phyloP scores from a whole-genome alignment of 441 rosid species.

The Corymbia citriodora region DNA sequence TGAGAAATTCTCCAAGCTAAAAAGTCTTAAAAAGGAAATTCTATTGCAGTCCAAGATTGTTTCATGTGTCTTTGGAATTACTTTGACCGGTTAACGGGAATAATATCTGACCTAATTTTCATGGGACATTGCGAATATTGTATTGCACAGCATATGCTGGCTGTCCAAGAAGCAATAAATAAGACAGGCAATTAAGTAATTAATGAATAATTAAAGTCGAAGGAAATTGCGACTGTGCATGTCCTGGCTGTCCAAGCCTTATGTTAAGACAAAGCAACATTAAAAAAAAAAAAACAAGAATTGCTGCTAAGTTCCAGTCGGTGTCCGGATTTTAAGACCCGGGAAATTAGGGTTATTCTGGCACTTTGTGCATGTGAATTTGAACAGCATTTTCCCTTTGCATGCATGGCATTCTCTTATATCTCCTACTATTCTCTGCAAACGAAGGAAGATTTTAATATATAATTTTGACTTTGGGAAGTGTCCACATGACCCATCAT shows the following conservation, averaged over 20 bases:
- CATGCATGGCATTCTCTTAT: background rate
- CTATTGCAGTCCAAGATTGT: background rate
- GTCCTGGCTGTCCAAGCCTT: background rate
- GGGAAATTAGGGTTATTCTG: background rate
- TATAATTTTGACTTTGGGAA: background rate
- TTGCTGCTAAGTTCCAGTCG: background rate
- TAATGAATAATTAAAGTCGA: background rate
- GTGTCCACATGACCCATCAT: background rate
- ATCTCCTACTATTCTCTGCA: background rate
- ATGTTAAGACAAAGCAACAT: background rate
- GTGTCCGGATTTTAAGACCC: background rate
- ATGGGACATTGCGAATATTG: background rate
- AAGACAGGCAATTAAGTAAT: background rate
- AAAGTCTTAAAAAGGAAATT: background rate
- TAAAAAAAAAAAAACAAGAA: background rate
- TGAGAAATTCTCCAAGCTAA: background rate
- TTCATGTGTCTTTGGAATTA: background rate
- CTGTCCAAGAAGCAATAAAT: background rate
- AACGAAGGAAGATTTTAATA: background rate
- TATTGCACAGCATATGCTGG: background rate
- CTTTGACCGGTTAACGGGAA: background rate
- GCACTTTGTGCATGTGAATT: background rate
- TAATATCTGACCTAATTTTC: background rate
- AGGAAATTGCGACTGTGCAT: background rate
- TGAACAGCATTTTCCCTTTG: background rate